These are phyloP conservation scores for Melanopsichium pennsylvanicum DNA, from an alignment of 1,284 basidiomycete genomes.

Conservation along the genomic window DNA sequence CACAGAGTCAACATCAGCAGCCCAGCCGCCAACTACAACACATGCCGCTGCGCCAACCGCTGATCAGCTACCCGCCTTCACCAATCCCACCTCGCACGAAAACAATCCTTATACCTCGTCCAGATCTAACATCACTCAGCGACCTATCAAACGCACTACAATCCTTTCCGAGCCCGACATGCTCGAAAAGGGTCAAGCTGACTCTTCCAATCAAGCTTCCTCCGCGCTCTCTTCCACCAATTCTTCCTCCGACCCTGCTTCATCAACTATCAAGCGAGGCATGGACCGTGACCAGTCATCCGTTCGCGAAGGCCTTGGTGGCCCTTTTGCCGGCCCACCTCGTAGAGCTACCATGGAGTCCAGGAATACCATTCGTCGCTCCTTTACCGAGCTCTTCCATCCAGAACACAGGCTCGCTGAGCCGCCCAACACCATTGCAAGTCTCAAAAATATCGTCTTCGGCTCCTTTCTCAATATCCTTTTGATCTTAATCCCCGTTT, in stretches of 20 bases:
- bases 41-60: neutral
- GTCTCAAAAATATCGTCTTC: constrained; percentile 48
- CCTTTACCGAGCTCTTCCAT: constrained; percentile 50
- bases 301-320: constrained; percentile 29
- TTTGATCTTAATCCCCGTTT: constrained; percentile 54
- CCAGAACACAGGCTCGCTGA: constrained; percentile 47
- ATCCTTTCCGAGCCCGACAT: constrained; percentile 39
- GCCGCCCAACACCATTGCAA: constrained; percentile 30
- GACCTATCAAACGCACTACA: constrained; percentile 43
- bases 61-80: constrained; percentile 2
- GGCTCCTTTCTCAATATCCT: constrained; percentile 49
- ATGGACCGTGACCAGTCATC: constrained; percentile 36
- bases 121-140: constrained; percentile 28
- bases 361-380: constrained; percentile 29
- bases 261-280: constrained; percentile 9
- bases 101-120: constrained; percentile 19
- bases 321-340: constrained; percentile 44
- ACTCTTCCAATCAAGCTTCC: constrained; percentile 22
- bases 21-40: neutral
- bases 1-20: neutral
- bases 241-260: constrained; percentile 15
- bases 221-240: constrained; percentile 21
- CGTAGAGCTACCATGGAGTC: constrained; percentile 44
- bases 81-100: neutral
- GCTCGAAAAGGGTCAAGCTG: constrained; percentile 39